Evolutionary conservation across 2,329 filamentous ascomycete genomes (phyloP).

Genomic region (Trichoderma simmonsii): DNA sequence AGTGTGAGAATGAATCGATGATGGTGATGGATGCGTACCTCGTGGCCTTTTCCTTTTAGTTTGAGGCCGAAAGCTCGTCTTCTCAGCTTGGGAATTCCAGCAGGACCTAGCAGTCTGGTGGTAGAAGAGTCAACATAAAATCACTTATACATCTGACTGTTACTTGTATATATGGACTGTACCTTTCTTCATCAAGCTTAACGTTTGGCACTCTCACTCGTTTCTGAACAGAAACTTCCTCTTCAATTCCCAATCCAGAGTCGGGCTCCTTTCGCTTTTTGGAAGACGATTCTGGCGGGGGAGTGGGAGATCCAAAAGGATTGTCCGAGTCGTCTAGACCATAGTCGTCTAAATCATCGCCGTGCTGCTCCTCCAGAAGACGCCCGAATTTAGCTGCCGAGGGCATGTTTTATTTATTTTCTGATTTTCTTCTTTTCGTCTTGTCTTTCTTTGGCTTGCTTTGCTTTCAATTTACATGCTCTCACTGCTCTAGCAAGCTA

Average conservation of each 20-base stretch:
- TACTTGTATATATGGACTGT: slow-evolving; percentile 17
- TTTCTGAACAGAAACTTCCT: slow-evolving; percentile 79
- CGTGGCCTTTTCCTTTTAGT: slow-evolving; percentile 91
- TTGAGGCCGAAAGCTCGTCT: slow-evolving; percentile 67
- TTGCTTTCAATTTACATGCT: neutral
- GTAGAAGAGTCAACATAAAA: neutral
- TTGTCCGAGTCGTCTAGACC: slow-evolving; percentile 58
- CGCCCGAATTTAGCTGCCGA: slow-evolving; percentile 24
- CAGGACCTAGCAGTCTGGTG: slow-evolving; percentile 70
- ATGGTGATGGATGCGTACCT: slow-evolving; percentile 49
- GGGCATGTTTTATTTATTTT: slow-evolving; percentile 21
- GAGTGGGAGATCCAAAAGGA: slow-evolving; percentile 49
- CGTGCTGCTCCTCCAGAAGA: slow-evolving; percentile 21
- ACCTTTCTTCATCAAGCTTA: slow-evolving; percentile 83
- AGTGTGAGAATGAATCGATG: neutral
- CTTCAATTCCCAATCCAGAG: slow-evolving; percentile 71
- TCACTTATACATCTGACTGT: neutral
- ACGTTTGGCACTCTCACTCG: slow-evolving; percentile 68
- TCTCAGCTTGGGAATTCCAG: slow-evolving; percentile 79
- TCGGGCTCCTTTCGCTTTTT: slow-evolving; percentile 50
- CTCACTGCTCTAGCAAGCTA: neutral
- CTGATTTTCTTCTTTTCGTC: neutral
- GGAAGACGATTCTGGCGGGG: slow-evolving; percentile 35
- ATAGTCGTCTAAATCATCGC: slow-evolving; percentile 74
- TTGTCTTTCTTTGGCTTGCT: neutral